phyloP scores from a whole-genome alignment of 1,284 basidiomycete genomes.

The Ustilago shanxiensis region DNA sequence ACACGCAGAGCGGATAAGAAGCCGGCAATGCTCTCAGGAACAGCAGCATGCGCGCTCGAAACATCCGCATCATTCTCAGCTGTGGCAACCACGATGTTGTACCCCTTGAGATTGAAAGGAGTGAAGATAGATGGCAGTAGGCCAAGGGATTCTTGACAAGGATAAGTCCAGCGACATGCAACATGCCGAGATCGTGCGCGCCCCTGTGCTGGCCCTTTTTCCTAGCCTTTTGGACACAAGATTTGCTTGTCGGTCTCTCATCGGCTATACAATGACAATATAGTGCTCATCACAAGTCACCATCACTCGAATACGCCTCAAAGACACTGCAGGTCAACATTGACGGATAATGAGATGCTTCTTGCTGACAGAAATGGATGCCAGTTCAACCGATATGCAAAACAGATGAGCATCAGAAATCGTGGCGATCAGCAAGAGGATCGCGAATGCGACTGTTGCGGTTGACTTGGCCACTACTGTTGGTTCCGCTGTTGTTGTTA shows the following conservation, averaged over 20 bases:
- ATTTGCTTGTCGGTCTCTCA: no score
- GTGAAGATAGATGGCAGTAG: no score
- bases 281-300: no score
- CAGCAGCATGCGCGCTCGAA: background rate
- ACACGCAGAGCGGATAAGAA: no score
- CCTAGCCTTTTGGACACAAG: no score
- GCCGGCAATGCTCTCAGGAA: no score
- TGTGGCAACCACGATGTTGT: no score
- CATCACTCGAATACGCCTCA: background rate
- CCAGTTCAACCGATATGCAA: background rate
- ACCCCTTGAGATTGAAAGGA: no score
- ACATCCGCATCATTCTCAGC: background rate
- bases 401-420: slow-evolving; percentile 30
- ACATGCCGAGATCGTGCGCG: background rate
- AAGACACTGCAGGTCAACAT: background rate
- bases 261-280: no score
- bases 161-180: background rate
- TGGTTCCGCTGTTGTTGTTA: background rate
- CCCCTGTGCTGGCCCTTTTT: no score
- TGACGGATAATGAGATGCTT: background rate
- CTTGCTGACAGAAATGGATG: background rate
- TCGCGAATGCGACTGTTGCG: slow-evolving; percentile 44
- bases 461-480: slow-evolving; percentile 18
- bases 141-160: no score
- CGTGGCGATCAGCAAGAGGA: slow-evolving; percentile 48